Base-by-base conservation (phyloP, 2,329 filamentous ascomycete genomes). In the Phialemoniopsis sp. region DNA sequence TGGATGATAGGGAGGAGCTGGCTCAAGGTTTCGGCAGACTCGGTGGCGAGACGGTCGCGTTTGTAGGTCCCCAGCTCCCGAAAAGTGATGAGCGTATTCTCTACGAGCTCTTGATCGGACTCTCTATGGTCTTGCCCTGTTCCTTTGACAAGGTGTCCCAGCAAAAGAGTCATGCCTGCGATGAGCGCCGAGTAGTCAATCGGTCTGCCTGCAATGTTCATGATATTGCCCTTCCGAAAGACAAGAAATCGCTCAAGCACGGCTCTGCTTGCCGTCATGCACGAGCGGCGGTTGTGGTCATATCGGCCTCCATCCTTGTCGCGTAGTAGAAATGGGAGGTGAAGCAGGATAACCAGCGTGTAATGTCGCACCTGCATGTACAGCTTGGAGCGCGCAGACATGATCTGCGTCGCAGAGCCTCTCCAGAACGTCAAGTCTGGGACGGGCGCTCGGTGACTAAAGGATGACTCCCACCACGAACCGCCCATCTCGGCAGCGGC, bases 141-240 rank as follows among this genome's bases (percentile, higher is more conserved):
- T 26, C 21, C 21, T 10, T 10, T 26, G 21, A 26, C 21, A 2
- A 78, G 60, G 44, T 78, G 71, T 1, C 69, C 68, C 1, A 78
- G 56, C 18, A 75, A 61, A 3, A 78, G 57, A 1, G 72, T 69
- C 58, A 72, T 70, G 29, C 66, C 64, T 0, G 72, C 72, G 2
- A 76, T 68, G 5, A 78, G 60, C 1, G 69, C 67, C 3, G 70
- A 62, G 45, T 75, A 78, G 52, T 78, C 73, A 14, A 70, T 59
- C 34, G 72, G 70, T 1, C 72, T 68, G 30, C 68, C 72, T 14
- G 63, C 63, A 34, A 59, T 61, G 4, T 61, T 52, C 2, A 55
- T 52, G n/a, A 55, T 53, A 33, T 63, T 62, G 4, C 59, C 57
- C 16, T 52, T 45, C 28, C 72, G 67, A 46, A 73, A 74, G n/a